Evolutionary conservation across 2,329 filamentous ascomycete species (phyloP).

Genomic region (Shiraia bambusicola): DNA sequence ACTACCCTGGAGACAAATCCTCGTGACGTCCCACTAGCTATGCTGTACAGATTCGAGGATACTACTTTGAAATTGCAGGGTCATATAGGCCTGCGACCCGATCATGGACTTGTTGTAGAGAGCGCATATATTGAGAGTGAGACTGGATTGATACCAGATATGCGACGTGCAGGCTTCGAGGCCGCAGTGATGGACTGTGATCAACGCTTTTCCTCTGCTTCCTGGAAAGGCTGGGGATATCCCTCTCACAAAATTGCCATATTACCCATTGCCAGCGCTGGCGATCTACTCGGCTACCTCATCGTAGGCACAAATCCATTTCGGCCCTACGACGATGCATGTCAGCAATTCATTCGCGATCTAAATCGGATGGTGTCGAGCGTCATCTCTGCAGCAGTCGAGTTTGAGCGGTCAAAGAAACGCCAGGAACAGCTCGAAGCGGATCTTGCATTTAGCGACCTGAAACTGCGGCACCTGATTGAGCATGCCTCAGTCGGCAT

Average conservation of each 20-base stretch:
- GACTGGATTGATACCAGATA: conserved; percentile 32
- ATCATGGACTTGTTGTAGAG: conserved; percentile 29
- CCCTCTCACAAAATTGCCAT: conserved; percentile 31
- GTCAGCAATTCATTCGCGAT: conserved; percentile 37
- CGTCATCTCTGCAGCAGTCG: conserved; percentile 27
- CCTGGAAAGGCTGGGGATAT: conserved; percentile 32
- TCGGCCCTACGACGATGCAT: conserved; percentile 34
- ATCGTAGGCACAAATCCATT: conserved; percentile 42
- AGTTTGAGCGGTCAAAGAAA: conserved; percentile 20
- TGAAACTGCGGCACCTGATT: conserved; percentile 39
- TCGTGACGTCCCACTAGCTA: conserved; percentile 33
- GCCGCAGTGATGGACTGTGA: conserved; percentile 29
- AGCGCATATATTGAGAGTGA: conserved; percentile 22
- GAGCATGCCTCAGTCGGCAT: conserved; percentile 41
- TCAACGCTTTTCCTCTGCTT: conserved; percentile 29
- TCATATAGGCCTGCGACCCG: conserved; percentile 30
- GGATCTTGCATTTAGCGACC: conserved; percentile 38
- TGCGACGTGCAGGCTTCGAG: conserved; percentile 27
- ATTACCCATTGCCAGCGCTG: conserved; percentile 26
- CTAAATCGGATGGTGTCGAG: conserved; percentile 37
- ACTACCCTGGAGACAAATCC: conserved; percentile 29
- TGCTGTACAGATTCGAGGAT: conserved; percentile 31
- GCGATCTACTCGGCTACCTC: conserved; percentile 31
- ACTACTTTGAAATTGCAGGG: conserved; percentile 25
- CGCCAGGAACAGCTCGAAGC: conserved; percentile 36